A percentile compares a stretch with the other conserved stretches of the same genome.
Evolutionary conservation across 179 eudicot genomes (phyloP).

Genomic region (Pouteria campechiana): DNA sequence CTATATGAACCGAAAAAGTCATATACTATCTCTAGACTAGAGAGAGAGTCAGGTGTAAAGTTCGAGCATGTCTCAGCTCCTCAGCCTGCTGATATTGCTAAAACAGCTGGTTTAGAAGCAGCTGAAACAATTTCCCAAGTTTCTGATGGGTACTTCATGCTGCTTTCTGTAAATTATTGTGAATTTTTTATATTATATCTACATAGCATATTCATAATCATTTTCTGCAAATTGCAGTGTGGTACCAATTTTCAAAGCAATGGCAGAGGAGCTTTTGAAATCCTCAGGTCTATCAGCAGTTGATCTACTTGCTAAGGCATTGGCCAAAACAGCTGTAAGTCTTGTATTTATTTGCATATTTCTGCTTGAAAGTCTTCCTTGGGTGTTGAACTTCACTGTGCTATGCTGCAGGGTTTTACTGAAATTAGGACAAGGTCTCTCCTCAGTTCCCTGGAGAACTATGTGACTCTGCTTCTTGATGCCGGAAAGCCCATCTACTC

Average conservation of each 20-base stretch:
- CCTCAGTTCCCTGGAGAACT: conserved; percentile 68
- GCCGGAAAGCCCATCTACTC: conserved; percentile 60
- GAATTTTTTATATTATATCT: not conserved
- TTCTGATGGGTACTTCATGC: conserved; percentile 67
- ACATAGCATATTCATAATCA: not conserved
- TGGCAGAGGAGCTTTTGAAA: conserved; percentile 75
- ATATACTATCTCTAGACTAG: conserved; percentile 49
- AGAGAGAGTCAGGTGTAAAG: conserved; percentile 89
- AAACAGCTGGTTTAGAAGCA: conserved; percentile 73
- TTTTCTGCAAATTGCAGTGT: conserved; percentile 39
- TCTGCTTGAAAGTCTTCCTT: not conserved
- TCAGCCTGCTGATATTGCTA: conserved; percentile 90
- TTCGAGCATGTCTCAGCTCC: conserved; percentile 91
- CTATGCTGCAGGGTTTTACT: conserved; percentile 81
- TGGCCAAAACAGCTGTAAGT: conserved; percentile 84
- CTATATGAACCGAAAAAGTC: conserved; percentile 80
- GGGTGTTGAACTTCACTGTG: too few species aligned
- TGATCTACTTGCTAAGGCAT: conserved; percentile 83
- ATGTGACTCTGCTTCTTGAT: conserved; percentile 63
- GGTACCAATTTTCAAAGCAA: conserved; percentile 72
- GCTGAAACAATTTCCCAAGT: conserved; percentile 49
- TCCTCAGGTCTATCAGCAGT: conserved; percentile 57
- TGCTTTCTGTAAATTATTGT: not conserved
- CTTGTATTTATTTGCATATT: not conserved
- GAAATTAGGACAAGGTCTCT: conserved; percentile 84